Base-by-base conservation (phyloP, 2,329 filamentous ascomycete genomes). In the Aurifilum marmelostoma region DNA sequence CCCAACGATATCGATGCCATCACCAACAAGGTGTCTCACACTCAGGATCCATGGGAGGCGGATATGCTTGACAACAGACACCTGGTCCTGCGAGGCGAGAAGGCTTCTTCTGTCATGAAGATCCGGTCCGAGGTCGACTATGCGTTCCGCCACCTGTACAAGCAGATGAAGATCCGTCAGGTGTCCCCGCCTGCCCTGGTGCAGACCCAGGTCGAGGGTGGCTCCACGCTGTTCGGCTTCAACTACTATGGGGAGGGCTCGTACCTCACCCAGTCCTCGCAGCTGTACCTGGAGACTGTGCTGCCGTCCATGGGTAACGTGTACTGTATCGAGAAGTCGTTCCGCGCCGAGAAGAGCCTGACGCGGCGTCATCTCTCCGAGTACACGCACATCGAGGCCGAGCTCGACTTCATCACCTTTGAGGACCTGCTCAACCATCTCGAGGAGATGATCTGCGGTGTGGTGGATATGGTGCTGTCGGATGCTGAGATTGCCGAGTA, bases 311-410 rank as follows among this genome's bases (percentile, higher is more conserved):
- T 98, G 76, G 96, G 96, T 74, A 93, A 97, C 78, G 94, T 97
- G 66, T 99, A 97, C 87, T 98, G 95, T 79, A 95, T 99, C 76
- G 94, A 97, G 81, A 97, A 97, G 80, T 98, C 95, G 1, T 99
- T 99, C 90, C 94, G 96, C 71, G 96, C 96, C 18, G 96, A 99
- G 82, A 97, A 97, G 83, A 95, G 91, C 8, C 85, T 98, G 69
- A 99, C 96, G 63, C 92, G 96, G 71, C 92, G 96, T 76, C 96
- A 99, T 79, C 83, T 99, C 75, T 92, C 93, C 62, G 96, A 99
- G 82, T 99, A 97, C 84, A 97, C 94, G 1, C 96, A 99, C 83
- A 88, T 99, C 74, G 96, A 99, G 83, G 95, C 91, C 69, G 96
- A 99, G 81, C 87, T 99, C 70, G 96, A 98, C 83, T 98, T 96